Evolutionary conservation across 495 filamentous ascomycete genomes (phyloP).

Genomic region (Trichoderma asperelloides): DNA sequence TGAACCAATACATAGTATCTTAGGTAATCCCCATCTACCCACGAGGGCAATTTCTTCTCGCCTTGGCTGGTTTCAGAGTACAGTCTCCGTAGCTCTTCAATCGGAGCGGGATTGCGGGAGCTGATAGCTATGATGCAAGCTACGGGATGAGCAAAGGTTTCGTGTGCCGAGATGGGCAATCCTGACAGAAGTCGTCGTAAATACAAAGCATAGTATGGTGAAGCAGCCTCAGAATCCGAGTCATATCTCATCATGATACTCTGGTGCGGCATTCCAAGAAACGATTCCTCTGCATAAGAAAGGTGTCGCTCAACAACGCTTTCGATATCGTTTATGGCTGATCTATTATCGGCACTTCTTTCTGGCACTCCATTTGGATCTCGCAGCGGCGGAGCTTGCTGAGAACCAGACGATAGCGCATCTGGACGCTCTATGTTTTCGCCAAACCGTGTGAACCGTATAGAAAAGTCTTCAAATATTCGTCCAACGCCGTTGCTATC

Average conservation of each 20-base stretch:
- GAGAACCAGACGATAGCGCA: constrained; percentile 9
- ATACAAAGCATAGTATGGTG: constrained; percentile 71
- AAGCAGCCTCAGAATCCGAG: constrained; percentile 32
- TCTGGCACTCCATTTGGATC: constrained; percentile 13
- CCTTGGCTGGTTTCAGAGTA: constrained; percentile 70
- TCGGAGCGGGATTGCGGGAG: constrained; percentile 68
- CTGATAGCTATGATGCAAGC: constrained; percentile 95
- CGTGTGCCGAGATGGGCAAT: constrained; percentile 65
- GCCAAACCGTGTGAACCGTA: constrained; percentile 66
- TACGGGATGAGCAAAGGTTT: constrained; percentile 90
- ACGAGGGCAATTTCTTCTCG: constrained; percentile 57
- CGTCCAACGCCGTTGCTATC: constrained; percentile 79
- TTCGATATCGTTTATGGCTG: constrained; percentile 34
- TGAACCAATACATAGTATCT: constrained; percentile 97
- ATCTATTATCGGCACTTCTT: not conserved
- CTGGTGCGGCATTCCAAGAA: constrained; percentile 28
- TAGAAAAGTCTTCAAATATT: constrained; percentile 80
- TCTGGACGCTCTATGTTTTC: constrained; percentile 51
- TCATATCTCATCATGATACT: constrained; percentile 28
- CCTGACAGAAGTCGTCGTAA: constrained; percentile 75
- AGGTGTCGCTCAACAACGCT: constrained; percentile 44
- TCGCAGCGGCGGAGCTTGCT: not conserved
- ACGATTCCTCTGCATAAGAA: constrained; percentile 41
- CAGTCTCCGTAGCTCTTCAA: constrained; percentile 73
- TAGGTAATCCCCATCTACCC: constrained; percentile 81